A percentile compares a stretch with the other conserved stretches of the same genome.
phyloP scores from a whole-genome alignment of 2,329 filamentous ascomycete genomes.

The Pseudogymnoascus sp. region DNA sequence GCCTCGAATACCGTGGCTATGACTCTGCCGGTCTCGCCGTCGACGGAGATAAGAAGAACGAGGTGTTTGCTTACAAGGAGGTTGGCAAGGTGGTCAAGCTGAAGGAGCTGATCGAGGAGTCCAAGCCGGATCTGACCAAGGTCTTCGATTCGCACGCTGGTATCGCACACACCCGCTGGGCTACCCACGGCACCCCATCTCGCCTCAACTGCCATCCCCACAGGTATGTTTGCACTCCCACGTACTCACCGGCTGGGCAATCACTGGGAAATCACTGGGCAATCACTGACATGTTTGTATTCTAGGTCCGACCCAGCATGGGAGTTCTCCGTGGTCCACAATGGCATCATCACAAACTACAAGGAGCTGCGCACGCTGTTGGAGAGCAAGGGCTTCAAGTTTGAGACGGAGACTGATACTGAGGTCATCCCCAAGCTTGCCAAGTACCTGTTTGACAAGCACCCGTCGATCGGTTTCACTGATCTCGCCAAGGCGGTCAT shows the following conservation, averaged over 20 bases:
- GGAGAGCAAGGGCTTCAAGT: slow-evolving; percentile 89
- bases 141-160: slow-evolving; percentile 96
- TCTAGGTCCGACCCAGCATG: slow-evolving; percentile 81
- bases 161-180: slow-evolving; percentile 98
- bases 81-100: slow-evolving; percentile 98
- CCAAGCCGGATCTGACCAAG: slow-evolving; percentile 79
- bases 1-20: slow-evolving; percentile 97
- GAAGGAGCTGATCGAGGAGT: slow-evolving; percentile 81
- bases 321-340: slow-evolving; percentile 97
- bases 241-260: not conserved
- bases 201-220: slow-evolving; percentile 97
- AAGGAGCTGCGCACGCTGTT: slow-evolving; percentile 96
- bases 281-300: not conserved
- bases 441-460: slow-evolving; percentile 95
- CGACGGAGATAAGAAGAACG: slow-evolving; percentile 97
- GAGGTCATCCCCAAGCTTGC: slow-evolving; percentile 98
- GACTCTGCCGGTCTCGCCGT: slow-evolving; percentile 94
- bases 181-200: slow-evolving; percentile 91
- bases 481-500: slow-evolving; percentile 96
- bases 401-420: slow-evolving; percentile 98
- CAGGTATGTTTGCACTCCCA: slow-evolving; percentile 53
- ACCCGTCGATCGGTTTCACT: slow-evolving; percentile 91
- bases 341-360: slow-evolving; percentile 99
- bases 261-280: not conserved
- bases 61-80: slow-evolving; percentile 96